Conservation (phyloP, 2,329 filamentous ascomycete species). For the Diaporthe amygdali region DNA sequence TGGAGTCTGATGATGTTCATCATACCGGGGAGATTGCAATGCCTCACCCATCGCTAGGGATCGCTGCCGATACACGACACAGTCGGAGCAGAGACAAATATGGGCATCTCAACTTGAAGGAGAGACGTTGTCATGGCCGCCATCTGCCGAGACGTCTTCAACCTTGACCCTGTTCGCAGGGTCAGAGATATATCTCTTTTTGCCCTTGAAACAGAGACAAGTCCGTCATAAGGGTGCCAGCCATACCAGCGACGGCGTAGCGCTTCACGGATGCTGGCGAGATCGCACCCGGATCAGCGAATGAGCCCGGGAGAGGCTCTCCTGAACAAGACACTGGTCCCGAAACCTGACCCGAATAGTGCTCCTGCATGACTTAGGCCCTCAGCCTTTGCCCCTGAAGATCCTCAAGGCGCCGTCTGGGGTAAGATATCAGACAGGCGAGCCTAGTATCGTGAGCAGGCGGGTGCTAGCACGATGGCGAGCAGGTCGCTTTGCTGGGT, state of each 20-base stretch:
- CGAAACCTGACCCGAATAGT: slow-evolving; percentile 7
- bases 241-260: slow-evolving; percentile 10
- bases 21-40: slow-evolving; percentile 27
- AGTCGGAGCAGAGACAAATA: neutral
- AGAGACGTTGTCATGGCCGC: neutral
- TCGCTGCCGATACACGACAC: neutral
- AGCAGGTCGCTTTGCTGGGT: slow-evolving; percentile 15
- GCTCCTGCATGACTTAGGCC: slow-evolving; percentile 17
- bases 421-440: slow-evolving; percentile 22
- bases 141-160: slow-evolving; percentile 2
- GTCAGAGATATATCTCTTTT: neutral
- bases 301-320: neutral
- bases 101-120: neutral
- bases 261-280: slow-evolving; percentile 15
- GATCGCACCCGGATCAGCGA: slow-evolving; percentile 12
- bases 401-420: slow-evolving; percentile 25
- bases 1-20: slow-evolving; percentile 24
- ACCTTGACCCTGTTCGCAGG: neutral
- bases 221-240: neutral
- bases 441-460: slow-evolving; percentile 5
- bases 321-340: slow-evolving; percentile 6
- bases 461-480: slow-evolving; percentile 10
- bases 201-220: slow-evolving; percentile 22
- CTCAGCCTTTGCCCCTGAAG: slow-evolving; percentile 23
- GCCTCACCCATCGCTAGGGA: slow-evolving; percentile 22